phyloP scores from a whole-genome alignment of 2,329 filamentous ascomycete species.

The Talaromyces albobiverticillius region DNA sequence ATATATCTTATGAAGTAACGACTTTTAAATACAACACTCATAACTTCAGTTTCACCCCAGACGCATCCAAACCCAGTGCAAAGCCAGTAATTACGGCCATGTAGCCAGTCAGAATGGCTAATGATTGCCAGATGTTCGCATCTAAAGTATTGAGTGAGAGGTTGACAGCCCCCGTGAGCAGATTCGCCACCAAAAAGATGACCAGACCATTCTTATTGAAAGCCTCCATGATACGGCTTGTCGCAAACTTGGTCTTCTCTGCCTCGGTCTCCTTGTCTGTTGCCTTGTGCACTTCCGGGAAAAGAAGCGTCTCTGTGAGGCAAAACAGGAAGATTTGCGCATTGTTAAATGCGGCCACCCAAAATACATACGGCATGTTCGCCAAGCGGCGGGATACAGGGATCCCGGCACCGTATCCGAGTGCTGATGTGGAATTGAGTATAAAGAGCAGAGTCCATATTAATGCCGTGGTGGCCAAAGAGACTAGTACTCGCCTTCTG shows the following conservation, averaged over 20 bases:
- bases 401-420: constrained; percentile 64
- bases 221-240: constrained; percentile 74
- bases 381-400: constrained; percentile 83
- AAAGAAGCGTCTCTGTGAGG: constrained; percentile 72
- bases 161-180: constrained; percentile 87
- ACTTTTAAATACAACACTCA: too few relatives aligned
- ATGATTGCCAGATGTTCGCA: constrained; percentile 60
- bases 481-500: constrained; percentile 59
- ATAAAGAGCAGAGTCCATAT: constrained; percentile 71
- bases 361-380: constrained; percentile 89
- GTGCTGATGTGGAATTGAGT: constrained; percentile 63
- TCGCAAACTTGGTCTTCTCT: constrained; percentile 65
- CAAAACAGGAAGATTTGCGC: constrained; percentile 78
- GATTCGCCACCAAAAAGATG: constrained; percentile 82
- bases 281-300: constrained; percentile 67
- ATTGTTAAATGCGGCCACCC: constrained; percentile 89
- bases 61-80: constrained; percentile 49
- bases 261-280: constrained; percentile 55
- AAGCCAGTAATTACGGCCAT: constrained; percentile 63
- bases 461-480: constrained; percentile 61
- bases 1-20: too few relatives aligned
- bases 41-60: constrained; percentile 31
- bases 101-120: constrained; percentile 74
- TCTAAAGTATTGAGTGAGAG: constrained; percentile 80
- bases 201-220: constrained; percentile 87